Percentiles rank a stretch among this genome's conserved stretches.
Evolutionary conservation across 441 rosid genomes (phyloP).

Genomic region (Corymbia calophylla): DNA sequence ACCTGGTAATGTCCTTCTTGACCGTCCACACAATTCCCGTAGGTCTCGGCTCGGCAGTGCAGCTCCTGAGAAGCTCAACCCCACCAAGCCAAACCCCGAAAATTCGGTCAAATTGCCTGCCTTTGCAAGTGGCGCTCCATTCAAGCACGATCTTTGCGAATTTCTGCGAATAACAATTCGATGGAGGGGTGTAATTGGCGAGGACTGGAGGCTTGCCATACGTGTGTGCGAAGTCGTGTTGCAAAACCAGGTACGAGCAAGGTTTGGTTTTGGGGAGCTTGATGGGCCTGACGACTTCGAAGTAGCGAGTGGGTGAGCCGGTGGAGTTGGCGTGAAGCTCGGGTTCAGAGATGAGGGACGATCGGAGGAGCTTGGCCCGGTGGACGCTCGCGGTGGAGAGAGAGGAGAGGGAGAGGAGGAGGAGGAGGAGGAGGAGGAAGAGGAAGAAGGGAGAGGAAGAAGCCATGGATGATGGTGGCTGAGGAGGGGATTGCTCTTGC

Average conservation of each 20-base stretch:
- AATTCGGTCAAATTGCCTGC: slow-evolving; percentile 78
- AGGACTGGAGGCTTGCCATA: slow-evolving; percentile 50
- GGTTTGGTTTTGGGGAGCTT: slow-evolving; percentile 32
- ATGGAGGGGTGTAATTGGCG: slow-evolving; percentile 50
- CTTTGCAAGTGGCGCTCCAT: slow-evolving; percentile 63
- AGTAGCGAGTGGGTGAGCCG: slow-evolving; percentile 28
- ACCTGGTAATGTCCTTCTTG: slow-evolving; percentile 74
- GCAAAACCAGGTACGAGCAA: slow-evolving; percentile 45
- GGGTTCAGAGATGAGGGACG: neutral
- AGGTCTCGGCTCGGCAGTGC: slow-evolving; percentile 79
- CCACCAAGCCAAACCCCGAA: slow-evolving; percentile 85
- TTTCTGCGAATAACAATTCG: slow-evolving; percentile 31
- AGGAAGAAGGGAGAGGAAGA: neutral
- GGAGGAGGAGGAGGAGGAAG: neutral
- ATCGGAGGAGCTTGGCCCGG: neutral
- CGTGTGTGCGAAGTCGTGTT: slow-evolving; percentile 62
- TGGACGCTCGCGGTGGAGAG: neutral
- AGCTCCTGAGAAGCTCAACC: slow-evolving; percentile 87
- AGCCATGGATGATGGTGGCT: neutral
- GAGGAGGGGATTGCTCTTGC: neutral
- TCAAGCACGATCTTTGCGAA: slow-evolving; percentile 76
- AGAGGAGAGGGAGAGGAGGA: slow-evolving; percentile 11
- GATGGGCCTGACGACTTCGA: slow-evolving; percentile 77
- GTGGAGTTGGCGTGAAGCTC: neutral
- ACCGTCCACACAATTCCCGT: slow-evolving; percentile 78